phyloP scores from a whole-genome alignment of 768 basidiomycete species.

The Mycena rebaudengoi region DNA sequence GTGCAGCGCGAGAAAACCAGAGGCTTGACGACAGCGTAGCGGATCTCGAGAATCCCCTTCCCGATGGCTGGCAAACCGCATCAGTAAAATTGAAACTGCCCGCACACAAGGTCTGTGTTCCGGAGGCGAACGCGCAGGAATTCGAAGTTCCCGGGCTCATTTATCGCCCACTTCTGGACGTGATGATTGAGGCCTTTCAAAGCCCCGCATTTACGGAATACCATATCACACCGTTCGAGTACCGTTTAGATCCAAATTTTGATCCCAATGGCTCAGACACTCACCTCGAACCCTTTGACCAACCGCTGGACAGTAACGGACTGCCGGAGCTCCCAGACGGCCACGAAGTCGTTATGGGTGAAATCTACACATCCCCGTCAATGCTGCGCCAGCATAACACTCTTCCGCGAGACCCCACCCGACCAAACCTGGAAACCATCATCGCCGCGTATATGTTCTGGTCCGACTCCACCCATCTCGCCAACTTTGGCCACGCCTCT shows the following conservation, averaged over 20 bases:
- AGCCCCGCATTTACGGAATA: slow-evolving; percentile 1
- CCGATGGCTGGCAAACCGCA: slow-evolving; percentile 31
- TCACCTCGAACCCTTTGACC: not conserved
- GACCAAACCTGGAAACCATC: slow-evolving; percentile 22
- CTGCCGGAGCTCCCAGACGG: not conserved
- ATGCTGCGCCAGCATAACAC: slow-evolving; percentile 25
- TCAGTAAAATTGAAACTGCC: slow-evolving; percentile 35
- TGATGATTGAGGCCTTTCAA: slow-evolving; percentile 22
- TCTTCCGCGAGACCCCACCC: slow-evolving; percentile 6
- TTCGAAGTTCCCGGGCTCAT: slow-evolving; percentile 30
- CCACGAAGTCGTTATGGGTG: slow-evolving; percentile 27
- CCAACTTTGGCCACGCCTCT: slow-evolving; percentile 32
- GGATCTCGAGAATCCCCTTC: not conserved
- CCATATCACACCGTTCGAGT: slow-evolving; percentile 24
- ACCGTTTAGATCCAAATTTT: slow-evolving; percentile 13
- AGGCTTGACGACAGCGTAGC: slow-evolving; percentile 23
- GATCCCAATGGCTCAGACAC: slow-evolving; percentile 1
- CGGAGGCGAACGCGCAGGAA: slow-evolving; percentile 25
- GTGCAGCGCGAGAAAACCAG: slow-evolving; percentile 21
- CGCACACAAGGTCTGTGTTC: slow-evolving; percentile 23
- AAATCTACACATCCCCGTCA: slow-evolving; percentile 29
- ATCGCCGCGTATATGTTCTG: slow-evolving; percentile 36
- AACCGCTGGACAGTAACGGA: not conserved
- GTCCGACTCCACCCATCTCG: slow-evolving; percentile 38
- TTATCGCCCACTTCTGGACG: slow-evolving; percentile 22